Evolutionary conservation across 495 filamentous ascomycete species (phyloP).

Genomic region (Lepraria neglecta): DNA sequence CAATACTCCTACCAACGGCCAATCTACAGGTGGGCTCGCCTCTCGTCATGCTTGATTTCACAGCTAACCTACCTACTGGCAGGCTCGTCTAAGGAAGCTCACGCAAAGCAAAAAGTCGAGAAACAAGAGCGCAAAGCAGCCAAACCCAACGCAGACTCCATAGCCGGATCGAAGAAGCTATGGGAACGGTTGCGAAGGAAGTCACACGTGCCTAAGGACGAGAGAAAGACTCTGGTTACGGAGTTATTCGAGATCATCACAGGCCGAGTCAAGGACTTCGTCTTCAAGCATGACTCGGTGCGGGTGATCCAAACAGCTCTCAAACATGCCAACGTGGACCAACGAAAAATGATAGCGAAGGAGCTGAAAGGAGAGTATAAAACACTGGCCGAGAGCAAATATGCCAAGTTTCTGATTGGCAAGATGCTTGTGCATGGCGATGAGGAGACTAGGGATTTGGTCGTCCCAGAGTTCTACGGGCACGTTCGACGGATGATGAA

Average conservation of each 20-base stretch:
- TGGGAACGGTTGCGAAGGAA: conserved; percentile 93
- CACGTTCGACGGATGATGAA: conserved; percentile 86
- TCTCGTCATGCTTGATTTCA: no score
- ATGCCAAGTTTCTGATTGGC: conserved; percentile 92
- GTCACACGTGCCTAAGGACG: conserved; percentile 78
- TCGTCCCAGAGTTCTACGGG: conserved; percentile 92
- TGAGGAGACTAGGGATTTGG: conserved; percentile 71
- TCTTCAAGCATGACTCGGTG: conserved; percentile 96
- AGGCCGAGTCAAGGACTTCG: conserved; percentile 84
- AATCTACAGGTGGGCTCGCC: background rate
- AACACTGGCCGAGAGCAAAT: conserved; percentile 82
- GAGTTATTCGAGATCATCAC: conserved; percentile 89
- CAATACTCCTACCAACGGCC: conserved; percentile 28
- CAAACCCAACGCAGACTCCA: conserved; percentile 84
- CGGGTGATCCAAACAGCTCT: conserved; percentile 91
- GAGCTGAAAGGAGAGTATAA: conserved; percentile 84
- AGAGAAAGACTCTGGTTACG: conserved; percentile 75
- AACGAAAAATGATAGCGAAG: conserved; percentile 75
- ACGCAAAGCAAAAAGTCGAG: conserved; percentile 85
- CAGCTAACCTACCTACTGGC: conserved; percentile 4
- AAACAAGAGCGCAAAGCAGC: conserved; percentile 82
- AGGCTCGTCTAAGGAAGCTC: conserved; percentile 67
- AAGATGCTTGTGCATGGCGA: conserved; percentile 91
- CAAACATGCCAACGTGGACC: conserved; percentile 83
- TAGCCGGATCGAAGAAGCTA: conserved; percentile 87